Evolutionary conservation across 1,284 basidiomycete species (phyloP), one percentile per base, ranked within the genome.

Genomic region (Pseudozyma tsukubaensis): DNA sequence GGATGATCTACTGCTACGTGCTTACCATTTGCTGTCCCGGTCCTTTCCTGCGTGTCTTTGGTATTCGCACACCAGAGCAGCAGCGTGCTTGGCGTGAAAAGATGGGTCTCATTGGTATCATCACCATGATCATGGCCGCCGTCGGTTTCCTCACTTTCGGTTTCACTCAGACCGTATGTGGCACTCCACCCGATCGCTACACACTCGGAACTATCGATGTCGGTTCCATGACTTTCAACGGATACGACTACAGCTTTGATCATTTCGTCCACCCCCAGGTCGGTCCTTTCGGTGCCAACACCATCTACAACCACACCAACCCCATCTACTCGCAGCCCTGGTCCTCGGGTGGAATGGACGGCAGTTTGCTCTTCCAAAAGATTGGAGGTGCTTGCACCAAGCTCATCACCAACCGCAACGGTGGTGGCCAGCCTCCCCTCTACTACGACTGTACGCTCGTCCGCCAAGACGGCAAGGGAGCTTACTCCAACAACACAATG

Each of bases 61-160:
- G 95, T 63, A 92, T 97, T 79, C 89, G 89, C 65, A 96, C 92
- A 18, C 92, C 94, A 0, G 97, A 99, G 77, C 92, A 93, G 78
- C 94, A 96, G 85, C 90, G 94, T 57, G 96, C 96, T 44, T 99
- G 95, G 93, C 89, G 97, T 71, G 96, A 99, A 86, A 99, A 99
- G 88, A 95, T 98, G 86, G 96, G 96, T 37, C 89, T 99, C 35
- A 87, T 99, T 61, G 87, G 88, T 72, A 89, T 98, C 85, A 93
- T 97, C 78, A 84, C 89, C 16, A 9, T 85, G 19, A 89, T 94
- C 75, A 98, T 99, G 96, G 91, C 92, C 21, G 89, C 88, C 50
- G 97, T 99, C 83, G 96, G 95, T 85, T 99, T 94, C 89, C 88
- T 99, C 84, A 99, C 96, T 2, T 99, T 99, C 86, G 96, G 97